Evolutionary conservation across 371 early-diverging fungal species (phyloP).

Genomic region (Apophysomyces trapeziformis): DNA sequence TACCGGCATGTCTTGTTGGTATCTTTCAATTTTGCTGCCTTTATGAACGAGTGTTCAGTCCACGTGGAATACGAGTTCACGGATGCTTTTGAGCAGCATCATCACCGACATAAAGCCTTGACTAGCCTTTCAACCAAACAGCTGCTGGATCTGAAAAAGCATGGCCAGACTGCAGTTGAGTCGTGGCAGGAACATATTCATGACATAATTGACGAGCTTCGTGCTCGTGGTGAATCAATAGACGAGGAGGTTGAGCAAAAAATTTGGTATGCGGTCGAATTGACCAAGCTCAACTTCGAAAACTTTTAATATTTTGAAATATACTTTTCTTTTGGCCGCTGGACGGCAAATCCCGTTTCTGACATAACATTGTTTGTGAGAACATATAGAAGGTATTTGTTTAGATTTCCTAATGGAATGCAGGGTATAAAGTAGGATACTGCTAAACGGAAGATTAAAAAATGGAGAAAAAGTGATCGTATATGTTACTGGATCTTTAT

Average conservation of each 20-base stretch:
- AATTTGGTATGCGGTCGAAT: slow-evolving; percentile 11
- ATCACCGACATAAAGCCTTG: background rate
- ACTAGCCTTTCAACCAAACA: background rate
- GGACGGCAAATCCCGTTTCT: background rate
- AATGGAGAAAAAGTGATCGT: background rate
- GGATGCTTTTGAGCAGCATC: slow-evolving; percentile 1
- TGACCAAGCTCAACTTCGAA: slow-evolving; percentile 2
- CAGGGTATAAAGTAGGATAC: no score
- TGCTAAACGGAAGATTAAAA: background rate
- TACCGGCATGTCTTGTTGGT: slow-evolving; percentile 22
- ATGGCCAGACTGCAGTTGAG: background rate
- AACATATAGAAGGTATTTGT: background rate
- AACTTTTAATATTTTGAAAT: background rate
- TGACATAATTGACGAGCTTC: slow-evolving; percentile 13
- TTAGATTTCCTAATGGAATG: no score
- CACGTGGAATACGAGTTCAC: slow-evolving; percentile 17
- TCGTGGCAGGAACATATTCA: slow-evolving; percentile 16
- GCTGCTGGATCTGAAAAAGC: background rate
- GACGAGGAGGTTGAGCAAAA: background rate
- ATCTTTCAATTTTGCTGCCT: slow-evolving; percentile 11
- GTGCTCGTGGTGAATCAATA: background rate
- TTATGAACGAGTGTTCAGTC: slow-evolving; percentile 15
- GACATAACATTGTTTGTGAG: background rate
- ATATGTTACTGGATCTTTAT: background rate
- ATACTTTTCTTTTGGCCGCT: background rate